phyloP scores from a whole-genome alignment of 495 filamentous ascomycete genomes.

The Aspergillus sclerotioniger region DNA sequence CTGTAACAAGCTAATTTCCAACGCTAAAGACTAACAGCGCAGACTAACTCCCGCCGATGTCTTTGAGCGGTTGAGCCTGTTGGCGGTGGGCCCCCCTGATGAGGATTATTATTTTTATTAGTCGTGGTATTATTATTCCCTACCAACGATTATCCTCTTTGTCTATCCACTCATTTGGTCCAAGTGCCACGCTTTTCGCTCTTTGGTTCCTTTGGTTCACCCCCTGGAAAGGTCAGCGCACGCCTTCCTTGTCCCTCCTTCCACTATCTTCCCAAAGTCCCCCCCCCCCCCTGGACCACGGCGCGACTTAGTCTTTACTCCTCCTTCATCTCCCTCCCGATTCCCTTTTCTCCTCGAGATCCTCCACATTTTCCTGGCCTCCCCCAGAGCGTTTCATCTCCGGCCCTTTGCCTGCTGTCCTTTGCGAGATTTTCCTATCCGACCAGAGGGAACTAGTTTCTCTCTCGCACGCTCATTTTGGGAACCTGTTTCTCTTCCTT shows the following conservation, averaged over 20 bases:
- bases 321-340: slow-evolving; percentile 19
- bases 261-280: background rate
- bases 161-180: slow-evolving; percentile 14
- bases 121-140: slow-evolving; percentile 5
- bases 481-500: slow-evolving; percentile 26
- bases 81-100: slow-evolving; percentile 5
- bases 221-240: slow-evolving; percentile 17
- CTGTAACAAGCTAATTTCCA: background rate
- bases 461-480: slow-evolving; percentile 47
- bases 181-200: slow-evolving; percentile 14
- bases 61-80: background rate
- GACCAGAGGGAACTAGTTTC: slow-evolving; percentile 44
- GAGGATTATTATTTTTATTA: slow-evolving; percentile 5
- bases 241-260: slow-evolving; percentile 13
- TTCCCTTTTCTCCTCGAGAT: slow-evolving; percentile 23
- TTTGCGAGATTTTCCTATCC: slow-evolving; percentile 37
- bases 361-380: slow-evolving; percentile 20
- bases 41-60: background rate
- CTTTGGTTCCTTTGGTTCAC: slow-evolving; percentile 5
- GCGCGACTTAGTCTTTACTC: slow-evolving; percentile 17
- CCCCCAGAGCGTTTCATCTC: slow-evolving; percentile 19
- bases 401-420: slow-evolving; percentile 12
- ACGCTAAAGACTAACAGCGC: background rate
- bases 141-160: slow-evolving; percentile 5
- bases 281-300: slow-evolving; percentile 14